These are phyloP conservation scores for Umbellularia californica DNA, from an alignment of 164 flowering plant species.

Conservation along the genomic window DNA sequence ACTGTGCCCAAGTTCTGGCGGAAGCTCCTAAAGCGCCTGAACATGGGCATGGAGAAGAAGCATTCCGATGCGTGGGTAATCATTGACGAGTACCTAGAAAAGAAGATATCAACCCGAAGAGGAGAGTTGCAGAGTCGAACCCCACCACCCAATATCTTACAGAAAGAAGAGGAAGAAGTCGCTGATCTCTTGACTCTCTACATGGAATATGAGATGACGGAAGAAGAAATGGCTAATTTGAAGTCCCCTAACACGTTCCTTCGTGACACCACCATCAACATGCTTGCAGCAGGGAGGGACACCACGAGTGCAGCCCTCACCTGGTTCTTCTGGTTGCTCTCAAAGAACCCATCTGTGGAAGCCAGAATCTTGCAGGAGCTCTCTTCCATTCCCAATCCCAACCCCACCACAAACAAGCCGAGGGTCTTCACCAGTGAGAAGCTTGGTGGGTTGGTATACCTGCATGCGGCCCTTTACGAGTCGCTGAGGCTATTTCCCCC, in stretches of 20 bases:
- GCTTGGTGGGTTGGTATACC: slow-evolving; percentile 21
- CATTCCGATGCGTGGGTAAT: background rate
- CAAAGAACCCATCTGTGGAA: slow-evolving; percentile 26
- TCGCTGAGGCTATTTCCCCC: slow-evolving; percentile 33
- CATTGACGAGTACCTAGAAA: background rate
- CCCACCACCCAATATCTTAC: background rate
- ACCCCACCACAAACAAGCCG: slow-evolving; percentile 18
- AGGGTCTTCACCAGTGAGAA: slow-evolving; percentile 18
- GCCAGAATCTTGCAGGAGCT: slow-evolving; percentile 30
- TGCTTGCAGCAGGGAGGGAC: slow-evolving; percentile 33
- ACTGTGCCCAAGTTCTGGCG: slow-evolving; percentile 25
- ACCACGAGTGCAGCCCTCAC: slow-evolving; percentile 31
- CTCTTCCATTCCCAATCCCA: background rate
- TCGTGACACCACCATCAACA: slow-evolving; percentile 22
- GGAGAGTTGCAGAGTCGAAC: background rate
- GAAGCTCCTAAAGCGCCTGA: slow-evolving; percentile 31
- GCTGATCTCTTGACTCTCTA: background rate
- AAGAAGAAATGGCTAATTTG: background rate
- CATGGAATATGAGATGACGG: background rate
- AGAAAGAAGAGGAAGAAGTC: background rate
- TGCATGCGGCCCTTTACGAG: slow-evolving; percentile 36
- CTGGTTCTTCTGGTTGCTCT: slow-evolving; percentile 38
- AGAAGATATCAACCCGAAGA: background rate
- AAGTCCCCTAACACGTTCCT: slow-evolving; percentile 14
- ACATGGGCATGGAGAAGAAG: slow-evolving; percentile 21